phyloP scores from a whole-genome alignment of 176 grass and related monocot genomes.

The Carex cristatella region DNA sequence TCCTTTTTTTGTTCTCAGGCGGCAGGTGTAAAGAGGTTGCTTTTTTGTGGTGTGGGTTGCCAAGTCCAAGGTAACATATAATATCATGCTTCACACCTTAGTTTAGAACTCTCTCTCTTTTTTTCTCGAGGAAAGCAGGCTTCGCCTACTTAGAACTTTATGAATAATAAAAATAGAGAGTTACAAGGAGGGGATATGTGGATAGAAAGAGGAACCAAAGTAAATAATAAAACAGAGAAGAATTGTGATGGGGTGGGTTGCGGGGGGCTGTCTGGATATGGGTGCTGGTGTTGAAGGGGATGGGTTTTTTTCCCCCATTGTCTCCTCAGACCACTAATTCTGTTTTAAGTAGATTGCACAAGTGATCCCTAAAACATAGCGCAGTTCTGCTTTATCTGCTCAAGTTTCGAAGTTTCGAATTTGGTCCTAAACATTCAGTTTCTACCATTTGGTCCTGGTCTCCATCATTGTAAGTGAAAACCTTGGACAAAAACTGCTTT shows the following conservation, averaged over 20 bases:
- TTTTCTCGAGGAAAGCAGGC: neutral
- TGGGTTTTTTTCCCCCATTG: too few species aligned
- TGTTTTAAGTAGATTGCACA: neutral
- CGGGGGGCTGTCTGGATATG: too few species aligned
- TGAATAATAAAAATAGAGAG: too few species aligned
- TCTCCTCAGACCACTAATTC: too few species aligned
- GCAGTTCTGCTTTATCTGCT: neutral
- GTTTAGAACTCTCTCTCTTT: neutral
- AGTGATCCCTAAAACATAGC: neutral
- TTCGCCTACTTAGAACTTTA: too few species aligned
- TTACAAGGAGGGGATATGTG: too few species aligned
- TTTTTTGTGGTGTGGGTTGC: slow-evolving; percentile 95
- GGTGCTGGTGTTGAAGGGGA: too few species aligned
- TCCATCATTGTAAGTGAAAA: neutral
- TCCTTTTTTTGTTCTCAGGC: slow-evolving; percentile 52
- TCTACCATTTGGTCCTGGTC: neutral
- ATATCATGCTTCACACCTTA: neutral
- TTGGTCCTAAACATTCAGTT: neutral
- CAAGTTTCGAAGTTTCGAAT: neutral
- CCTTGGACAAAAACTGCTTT: neutral
- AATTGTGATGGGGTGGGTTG: too few species aligned
- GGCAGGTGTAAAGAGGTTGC: slow-evolving; percentile 91
- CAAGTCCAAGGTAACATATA: slow-evolving; percentile 82
- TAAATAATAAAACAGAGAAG: too few species aligned
- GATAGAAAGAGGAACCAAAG: too few species aligned